phyloP scores from a whole-genome alignment of 148 eudicot genomes.

The Cornus kousa region DNA sequence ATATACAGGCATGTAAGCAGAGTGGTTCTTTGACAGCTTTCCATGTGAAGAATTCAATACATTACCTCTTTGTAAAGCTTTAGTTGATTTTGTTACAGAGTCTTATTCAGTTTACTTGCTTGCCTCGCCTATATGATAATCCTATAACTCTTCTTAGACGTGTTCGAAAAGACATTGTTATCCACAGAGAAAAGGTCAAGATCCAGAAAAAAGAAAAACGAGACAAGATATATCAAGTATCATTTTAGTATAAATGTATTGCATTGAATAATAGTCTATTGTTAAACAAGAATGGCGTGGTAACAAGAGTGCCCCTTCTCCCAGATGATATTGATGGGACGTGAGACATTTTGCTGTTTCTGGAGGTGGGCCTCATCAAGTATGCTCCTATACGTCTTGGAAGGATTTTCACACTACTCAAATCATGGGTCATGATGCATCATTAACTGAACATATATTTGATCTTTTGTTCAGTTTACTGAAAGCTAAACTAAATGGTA shows the following conservation, averaged over 20 bases:
- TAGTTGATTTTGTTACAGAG: neutral
- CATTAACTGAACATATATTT: neutral
- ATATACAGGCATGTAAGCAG: neutral
- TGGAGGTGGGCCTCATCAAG: constrained; percentile 45
- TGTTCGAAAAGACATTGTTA: neutral
- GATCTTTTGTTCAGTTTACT: neutral
- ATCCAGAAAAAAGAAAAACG: neutral
- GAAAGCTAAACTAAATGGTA: neutral
- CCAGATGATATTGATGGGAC: constrained; percentile 86
- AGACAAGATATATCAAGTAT: neutral
- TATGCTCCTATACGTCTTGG: neutral
- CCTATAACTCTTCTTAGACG: neutral
- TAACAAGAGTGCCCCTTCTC: constrained; percentile 54
- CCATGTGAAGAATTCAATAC: neutral
- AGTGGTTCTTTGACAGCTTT: neutral
- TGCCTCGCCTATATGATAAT: neutral
- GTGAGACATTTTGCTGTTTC: constrained; percentile 48
- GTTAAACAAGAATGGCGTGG: constrained; percentile 27
- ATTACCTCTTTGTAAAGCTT: neutral
- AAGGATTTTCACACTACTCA: neutral
- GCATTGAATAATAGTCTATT: neutral
- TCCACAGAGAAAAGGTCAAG: neutral
- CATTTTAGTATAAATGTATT: constrained; percentile 12
- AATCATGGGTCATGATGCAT: neutral
- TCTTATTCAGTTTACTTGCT: neutral